These are phyloP conservation scores for Neurospora intermedia DNA, from an alignment of 495 filamentous ascomycete species.

Conservation along the genomic window DNA sequence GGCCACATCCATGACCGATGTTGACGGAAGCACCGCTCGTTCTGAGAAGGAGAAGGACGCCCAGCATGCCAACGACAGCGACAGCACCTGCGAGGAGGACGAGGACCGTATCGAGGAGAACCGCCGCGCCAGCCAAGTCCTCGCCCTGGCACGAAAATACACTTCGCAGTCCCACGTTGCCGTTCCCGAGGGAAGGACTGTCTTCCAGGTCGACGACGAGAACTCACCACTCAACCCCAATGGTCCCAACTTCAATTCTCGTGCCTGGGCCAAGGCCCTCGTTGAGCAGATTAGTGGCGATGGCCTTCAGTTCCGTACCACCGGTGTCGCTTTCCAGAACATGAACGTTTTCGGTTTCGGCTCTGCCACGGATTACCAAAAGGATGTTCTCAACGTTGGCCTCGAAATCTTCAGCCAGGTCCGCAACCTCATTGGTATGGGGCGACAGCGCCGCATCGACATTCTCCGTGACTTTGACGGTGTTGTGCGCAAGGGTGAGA, in stretches of 20 bases:
- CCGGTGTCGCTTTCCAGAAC: conserved; percentile 48
- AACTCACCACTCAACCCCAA: conserved; percentile 42
- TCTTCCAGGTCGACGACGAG: conserved; percentile 25
- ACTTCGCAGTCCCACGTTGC: conserved; percentile 32
- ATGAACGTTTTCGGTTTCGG: conserved; percentile 71
- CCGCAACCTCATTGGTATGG: conserved; percentile 36
- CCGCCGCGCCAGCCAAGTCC: conserved; percentile 34
- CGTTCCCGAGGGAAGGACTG: conserved; percentile 18
- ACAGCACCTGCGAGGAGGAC: conserved; percentile 24
- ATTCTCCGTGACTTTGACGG: conserved; percentile 73
- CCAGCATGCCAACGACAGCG: conserved; percentile 7
- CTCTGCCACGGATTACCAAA: conserved; percentile 69
- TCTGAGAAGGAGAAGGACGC: conserved; percentile 14
- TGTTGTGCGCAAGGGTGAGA: conserved; percentile 64
- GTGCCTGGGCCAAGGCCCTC: conserved; percentile 45
- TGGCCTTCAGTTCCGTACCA: conserved; percentile 36
- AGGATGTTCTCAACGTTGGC: conserved; percentile 57
- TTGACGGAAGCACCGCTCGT: conserved; percentile 13
- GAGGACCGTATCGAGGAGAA: conserved; percentile 27
- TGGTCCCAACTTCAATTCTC: conserved; percentile 40
- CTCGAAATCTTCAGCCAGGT: conserved; percentile 39
- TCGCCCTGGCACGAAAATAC: conserved; percentile 34
- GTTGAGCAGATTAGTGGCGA: conserved; percentile 34
- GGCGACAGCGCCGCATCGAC: conserved; percentile 54
- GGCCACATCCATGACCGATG: conserved; percentile 25